These are phyloP conservation scores for Rhizopogon vesiculosus DNA, from an alignment of 768 basidiomycete genomes.

Conservation along the genomic window DNA sequence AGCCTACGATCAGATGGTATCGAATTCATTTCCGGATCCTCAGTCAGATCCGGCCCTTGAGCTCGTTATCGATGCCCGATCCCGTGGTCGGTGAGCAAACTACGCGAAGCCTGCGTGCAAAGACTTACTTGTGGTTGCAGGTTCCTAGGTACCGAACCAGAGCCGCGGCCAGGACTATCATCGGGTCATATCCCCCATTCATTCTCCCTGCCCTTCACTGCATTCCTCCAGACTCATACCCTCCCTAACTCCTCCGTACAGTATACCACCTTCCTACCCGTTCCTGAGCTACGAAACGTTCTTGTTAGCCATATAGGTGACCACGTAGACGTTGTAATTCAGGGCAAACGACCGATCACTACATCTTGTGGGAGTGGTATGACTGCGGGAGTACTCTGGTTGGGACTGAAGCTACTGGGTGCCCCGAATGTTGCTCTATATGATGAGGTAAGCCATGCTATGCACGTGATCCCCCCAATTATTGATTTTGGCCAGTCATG, in stretches of 20 bases:
- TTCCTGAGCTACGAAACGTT: conserved; percentile 52
- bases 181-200: conserved; percentile 94
- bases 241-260: conserved; percentile 31
- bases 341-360: conserved; percentile 57
- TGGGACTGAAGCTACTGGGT: conserved; percentile 76
- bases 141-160: conserved; percentile 76
- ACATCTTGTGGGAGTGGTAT: conserved; percentile 94
- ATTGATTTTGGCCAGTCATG: conserved; percentile 63
- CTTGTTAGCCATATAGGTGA: conserved; percentile 65
- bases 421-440: conserved; percentile 68
- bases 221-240: conserved; percentile 52
- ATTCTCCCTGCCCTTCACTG: conserved; percentile 76
- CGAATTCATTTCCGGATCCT: conserved; percentile 54
- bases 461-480: conserved; percentile 6
- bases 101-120: background rate
- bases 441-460: conserved; percentile 70
- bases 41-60: conserved; percentile 43
- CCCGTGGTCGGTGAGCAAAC: conserved; percentile 63
- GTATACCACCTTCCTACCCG: conserved; percentile 57
- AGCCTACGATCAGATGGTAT: conserved; percentile 82
- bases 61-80: conserved; percentile 84
- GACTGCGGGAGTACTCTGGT: conserved; percentile 95
- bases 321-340: conserved; percentile 49
- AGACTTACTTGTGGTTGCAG: conserved; percentile 33
- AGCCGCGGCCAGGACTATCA: conserved; percentile 83